Evolutionary conservation across 129 eudicot species (phyloP), one percentile per base, ranked within the genome.

Genomic region (Scalesia atractyloides): DNA sequence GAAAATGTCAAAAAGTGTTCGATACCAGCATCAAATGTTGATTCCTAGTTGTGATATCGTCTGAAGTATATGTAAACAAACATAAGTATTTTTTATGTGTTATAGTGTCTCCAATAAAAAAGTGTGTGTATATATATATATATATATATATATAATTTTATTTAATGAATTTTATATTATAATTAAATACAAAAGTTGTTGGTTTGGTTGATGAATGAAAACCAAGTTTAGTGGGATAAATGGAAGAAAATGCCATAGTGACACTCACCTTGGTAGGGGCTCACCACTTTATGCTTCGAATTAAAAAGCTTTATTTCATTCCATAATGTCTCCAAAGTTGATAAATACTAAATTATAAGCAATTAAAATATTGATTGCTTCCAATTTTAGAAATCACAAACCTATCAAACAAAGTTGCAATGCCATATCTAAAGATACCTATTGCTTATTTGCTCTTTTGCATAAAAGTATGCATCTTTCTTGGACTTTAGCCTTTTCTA

Each of bases 231-330:
- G 77, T 78, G 77, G 72, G 66, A 52, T 52, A 52, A 51, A 70
- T 70, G 72, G 60, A 67, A 62, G 77, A 78, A 53, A 64, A 63
- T 70, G 82, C 43, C 76, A 69, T 70, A 70, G 58, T 64, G 82
- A 63, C 82, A 70, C 68, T 46, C 77, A 78, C 67, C 77, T 51
- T 37, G n/a, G 76, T 70, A 68, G 66, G 77, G 48, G 61, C 76
- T 41, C 77, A 64, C 82, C 68, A 78, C 82, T 70, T 77, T 52
- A 46, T 70, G 49, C 66, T 30, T 60, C 66, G 13, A 60, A 52
- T 63, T 14, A 19, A 62, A 53, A 76, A 54, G 50, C 16, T 67
- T 67, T 50, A 53, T 53, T 66, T 37, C 7, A 56, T 57, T 67
- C 50, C 72, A 68, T 77, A 41, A 50, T 47, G 50, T 41, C 51